Evolutionary conservation across 768 basidiomycete species (phyloP).

Genomic region (Daedaleopsis nitida): DNA sequence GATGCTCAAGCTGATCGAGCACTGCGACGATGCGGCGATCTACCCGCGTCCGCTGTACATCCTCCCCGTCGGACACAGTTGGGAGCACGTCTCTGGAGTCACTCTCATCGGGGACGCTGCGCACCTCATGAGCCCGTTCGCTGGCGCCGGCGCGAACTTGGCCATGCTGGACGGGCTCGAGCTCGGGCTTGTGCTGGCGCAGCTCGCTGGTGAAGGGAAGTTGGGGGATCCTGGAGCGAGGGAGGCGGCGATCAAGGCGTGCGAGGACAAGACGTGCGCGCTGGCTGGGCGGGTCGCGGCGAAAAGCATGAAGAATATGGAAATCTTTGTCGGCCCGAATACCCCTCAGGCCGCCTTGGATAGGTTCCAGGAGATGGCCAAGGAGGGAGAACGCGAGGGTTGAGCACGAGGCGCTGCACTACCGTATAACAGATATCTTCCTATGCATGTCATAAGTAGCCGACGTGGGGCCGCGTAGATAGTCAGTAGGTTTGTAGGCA

Average conservation of each 20-base stretch:
- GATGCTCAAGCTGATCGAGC: conserved; percentile 13
- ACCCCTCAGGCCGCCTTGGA: conserved; percentile 9
- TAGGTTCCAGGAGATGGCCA: neutral
- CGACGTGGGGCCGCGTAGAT: too few relatives aligned
- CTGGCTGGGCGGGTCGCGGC: conserved; percentile 6
- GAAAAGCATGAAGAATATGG: conserved; percentile 8
- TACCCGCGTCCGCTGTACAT: conserved; percentile 18
- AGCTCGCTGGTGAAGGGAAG: neutral
- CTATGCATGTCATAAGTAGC: too few relatives aligned
- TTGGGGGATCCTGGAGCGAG: neutral
- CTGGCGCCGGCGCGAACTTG: conserved; percentile 41
- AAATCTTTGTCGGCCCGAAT: conserved; percentile 6
- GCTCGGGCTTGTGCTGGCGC: conserved; percentile 14
- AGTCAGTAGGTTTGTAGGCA: too few relatives aligned
- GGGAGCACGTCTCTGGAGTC: conserved; percentile 14
- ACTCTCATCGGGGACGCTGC: conserved; percentile 34
- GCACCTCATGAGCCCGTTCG: conserved; percentile 40
- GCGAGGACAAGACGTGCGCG: conserved; percentile 5
- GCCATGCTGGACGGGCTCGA: conserved; percentile 33
- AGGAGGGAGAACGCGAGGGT: neutral
- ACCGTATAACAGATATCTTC: too few relatives aligned
- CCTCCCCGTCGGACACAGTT: conserved; percentile 15
- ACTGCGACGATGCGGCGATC: conserved; percentile 8
- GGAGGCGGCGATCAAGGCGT: neutral
- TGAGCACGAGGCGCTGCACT: neutral